phyloP scores from a whole-genome alignment of 1,284 basidiomycete genomes.

The Malassezia equina region DNA sequence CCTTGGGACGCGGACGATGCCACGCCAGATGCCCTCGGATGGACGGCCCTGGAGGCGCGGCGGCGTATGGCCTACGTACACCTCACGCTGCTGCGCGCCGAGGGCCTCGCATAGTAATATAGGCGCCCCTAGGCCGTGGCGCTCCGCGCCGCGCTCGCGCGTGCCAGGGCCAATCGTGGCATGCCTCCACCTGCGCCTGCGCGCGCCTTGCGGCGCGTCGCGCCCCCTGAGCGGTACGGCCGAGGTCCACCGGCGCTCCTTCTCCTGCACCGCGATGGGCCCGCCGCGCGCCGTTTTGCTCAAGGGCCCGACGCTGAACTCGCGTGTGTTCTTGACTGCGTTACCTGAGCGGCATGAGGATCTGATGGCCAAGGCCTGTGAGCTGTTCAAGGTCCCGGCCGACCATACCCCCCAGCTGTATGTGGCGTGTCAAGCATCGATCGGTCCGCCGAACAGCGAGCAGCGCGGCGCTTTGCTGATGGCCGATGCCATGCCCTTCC shows the following conservation, averaged over 20 bases:
- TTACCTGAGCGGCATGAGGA: slow-evolving; percentile 25
- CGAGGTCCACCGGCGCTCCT: not conserved
- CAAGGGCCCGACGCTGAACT: slow-evolving; percentile 37
- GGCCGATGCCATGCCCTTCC: slow-evolving; percentile 35
- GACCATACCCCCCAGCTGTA: slow-evolving; percentile 34
- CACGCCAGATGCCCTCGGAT: slow-evolving; percentile 2
- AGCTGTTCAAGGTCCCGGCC: slow-evolving; percentile 35
- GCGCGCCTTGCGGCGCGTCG: slow-evolving; percentile 2
- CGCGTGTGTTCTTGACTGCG: slow-evolving; percentile 35
- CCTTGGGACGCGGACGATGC: slow-evolving; percentile 11
- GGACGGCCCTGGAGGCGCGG: slow-evolving; percentile 10
- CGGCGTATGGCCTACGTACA: slow-evolving; percentile 17
- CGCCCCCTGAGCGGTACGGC: not conserved
- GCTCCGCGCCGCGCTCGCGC: too few relatives aligned
- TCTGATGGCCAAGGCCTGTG: slow-evolving; percentile 31
- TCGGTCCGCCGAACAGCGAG: slow-evolving; percentile 26
- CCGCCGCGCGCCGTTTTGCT: slow-evolving; percentile 28
- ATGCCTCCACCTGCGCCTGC: slow-evolving; percentile 5
- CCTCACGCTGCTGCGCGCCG: slow-evolving; percentile 13
- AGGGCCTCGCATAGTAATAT: slow-evolving; percentile 9
- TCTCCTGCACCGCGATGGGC: slow-evolving; percentile 3
- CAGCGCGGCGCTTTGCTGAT: slow-evolving; percentile 29
- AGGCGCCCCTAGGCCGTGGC: too few relatives aligned
- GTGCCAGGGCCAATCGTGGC: not conserved
- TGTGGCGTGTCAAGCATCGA: slow-evolving; percentile 15